Evolutionary conservation across 805 yeast genomes (phyloP), one percentile per base, ranked within the genome.

Genomic region (Teunomyces aglyptinius): DNA sequence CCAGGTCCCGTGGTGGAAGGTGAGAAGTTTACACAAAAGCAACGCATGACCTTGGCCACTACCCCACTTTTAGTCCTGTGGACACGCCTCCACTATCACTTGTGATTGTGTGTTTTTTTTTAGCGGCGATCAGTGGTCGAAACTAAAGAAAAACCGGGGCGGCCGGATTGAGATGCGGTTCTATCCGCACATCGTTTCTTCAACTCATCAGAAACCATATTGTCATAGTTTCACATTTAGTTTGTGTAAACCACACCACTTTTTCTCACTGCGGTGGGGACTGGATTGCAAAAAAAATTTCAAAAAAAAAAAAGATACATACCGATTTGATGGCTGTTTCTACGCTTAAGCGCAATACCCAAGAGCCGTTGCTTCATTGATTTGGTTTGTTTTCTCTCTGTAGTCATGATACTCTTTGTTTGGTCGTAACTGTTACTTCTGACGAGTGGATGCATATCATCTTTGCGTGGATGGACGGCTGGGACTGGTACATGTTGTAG

Each of bases 371-470:
- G 39, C 18, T 36, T 36, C 27, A 36, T 36, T 8, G 28, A 11
- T 15, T n/a, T 36, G 15, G 16, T 36, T 12, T 36, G 39, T 22
- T 36, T 36, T 38, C 75, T 57, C 20, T 54, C 53, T 12, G 50
- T 50, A 5, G 75, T 69, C 62, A 71, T 60, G 32, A 51, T 50
- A 45, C 69, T 61, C 51, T 64, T 67, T 6, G 75, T 70, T 49
- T 68, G 75, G 47, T 71, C 77, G 46, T 48, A 70, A 33, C 67
- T 60, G 39, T 43, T 46, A 5, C 66, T 57, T 34, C 56, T 52
- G 29, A 49, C 46, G 19, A 61, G 45, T 5, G 47, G 46, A 16
- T 52, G 13, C 27, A 15, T 18, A 13, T 28, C 43, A 12, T 26
- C 35, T 15, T 39, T 29, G 3, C 10, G 33, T 12, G 35, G 28